These are phyloP conservation scores for Talaromyces albobiverticillius DNA, from an alignment of 2,329 filamentous ascomycete species.

Conservation along the genomic window DNA sequence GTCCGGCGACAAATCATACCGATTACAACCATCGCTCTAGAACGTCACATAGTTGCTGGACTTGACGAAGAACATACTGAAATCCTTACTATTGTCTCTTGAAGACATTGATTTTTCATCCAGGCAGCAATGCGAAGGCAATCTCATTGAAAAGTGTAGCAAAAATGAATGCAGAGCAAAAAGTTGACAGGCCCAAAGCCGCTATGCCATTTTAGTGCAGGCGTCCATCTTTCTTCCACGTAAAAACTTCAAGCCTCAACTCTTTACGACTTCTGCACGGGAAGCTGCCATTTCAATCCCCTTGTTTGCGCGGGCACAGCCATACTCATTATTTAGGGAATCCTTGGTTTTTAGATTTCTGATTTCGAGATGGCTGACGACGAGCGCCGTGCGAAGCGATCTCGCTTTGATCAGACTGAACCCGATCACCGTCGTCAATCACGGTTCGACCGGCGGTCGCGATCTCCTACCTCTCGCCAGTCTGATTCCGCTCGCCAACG, in stretches of 20 bases:
- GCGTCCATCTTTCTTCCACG: constrained; percentile 4
- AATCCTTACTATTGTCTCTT: background rate
- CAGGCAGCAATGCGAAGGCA: background rate
- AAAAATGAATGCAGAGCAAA: background rate
- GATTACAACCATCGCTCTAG: background rate
- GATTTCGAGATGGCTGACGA: constrained; percentile 67
- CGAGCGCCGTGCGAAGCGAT: constrained; percentile 75
- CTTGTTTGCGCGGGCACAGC: background rate
- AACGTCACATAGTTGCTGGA: background rate
- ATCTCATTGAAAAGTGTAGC: background rate
- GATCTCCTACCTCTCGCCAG: constrained; percentile 69
- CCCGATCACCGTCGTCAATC: constrained; percentile 73
- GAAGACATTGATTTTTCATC: background rate
- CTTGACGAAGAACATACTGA: background rate
- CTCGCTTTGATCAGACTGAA: constrained; percentile 90
- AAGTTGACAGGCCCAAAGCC: background rate
- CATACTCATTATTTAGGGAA: background rate
- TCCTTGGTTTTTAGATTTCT: background rate
- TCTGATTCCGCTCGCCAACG: constrained; percentile 72
- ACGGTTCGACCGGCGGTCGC: constrained; percentile 87
- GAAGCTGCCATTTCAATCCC: background rate
- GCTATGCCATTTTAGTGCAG: constrained; percentile 14
- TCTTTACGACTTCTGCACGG: background rate
- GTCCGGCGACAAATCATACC: constrained; percentile 5
- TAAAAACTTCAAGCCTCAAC: constrained; percentile 13